Base-by-base conservation (phyloP, 2,329 filamentous ascomycete genomes). In the Delphinella strobiligena region DNA sequence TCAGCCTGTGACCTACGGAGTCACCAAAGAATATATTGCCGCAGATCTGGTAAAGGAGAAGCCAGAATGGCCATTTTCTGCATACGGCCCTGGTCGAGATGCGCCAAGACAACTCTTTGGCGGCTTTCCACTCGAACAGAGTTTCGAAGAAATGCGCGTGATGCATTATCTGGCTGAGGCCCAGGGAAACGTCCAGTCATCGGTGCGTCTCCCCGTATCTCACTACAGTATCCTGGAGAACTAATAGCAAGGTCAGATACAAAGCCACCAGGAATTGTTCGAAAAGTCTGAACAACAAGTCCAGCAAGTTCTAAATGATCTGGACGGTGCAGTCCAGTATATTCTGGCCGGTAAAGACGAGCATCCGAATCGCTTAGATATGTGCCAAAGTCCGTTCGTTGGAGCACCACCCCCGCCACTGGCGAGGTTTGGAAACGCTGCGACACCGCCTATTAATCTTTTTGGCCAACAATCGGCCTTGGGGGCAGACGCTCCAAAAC, bases 61-160 rank as follows among this genome's bases (percentile, higher is more conserved):
- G 7, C 89, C 89, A 14, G 64, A 75, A 67, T 96, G 88, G 82
- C 80, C 91, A 4, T 71, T 95, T 17, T 94, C 88, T 1, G 73
- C 81, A 16, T 96, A 94, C 59, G 84, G 79, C 0, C 87, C 88
- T 0, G 82, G 81, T 3, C 72, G 68, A 51, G 75, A 87, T 50
- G 76, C 82, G 1, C 88, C 88, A 0, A 75, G 76, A 14, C 86
- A 94, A 60, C 69, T 95, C 1, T 88, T 94, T 52, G 86, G 86
- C 38, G 87, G 86, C 1, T 71, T 69, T 33, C 69, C 75, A 4
- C 73, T 87, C 14, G 89, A 96, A 58, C 81, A 87, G 58, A 93
- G 86, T 53, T 81, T 82, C 31, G 89, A 96, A 58, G 89, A 96
- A 61, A 73, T 93, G 56, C 74, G 87, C 36, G 56, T 88, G 19